A percentile compares a stretch with the other conserved stretches of the same genome.
These are phyloP conservation scores for Diaporthe humulicola DNA, from an alignment of 2,329 filamentous ascomycete species.

Conservation along the genomic window DNA sequence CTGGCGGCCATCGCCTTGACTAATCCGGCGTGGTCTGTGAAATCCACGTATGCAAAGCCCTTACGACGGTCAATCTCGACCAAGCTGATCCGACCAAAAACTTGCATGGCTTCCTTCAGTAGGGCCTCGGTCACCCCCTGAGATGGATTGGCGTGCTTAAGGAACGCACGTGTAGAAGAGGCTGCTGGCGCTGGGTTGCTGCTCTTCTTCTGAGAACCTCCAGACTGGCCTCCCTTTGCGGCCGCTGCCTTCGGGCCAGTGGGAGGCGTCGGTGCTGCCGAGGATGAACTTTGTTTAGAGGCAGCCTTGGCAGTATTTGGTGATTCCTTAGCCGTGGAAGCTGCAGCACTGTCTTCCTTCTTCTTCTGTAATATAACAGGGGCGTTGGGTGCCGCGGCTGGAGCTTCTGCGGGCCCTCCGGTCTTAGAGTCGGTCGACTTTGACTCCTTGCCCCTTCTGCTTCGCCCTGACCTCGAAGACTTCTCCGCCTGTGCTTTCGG, in stretches of 20 bases:
- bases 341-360: slow-evolving; percentile 45
- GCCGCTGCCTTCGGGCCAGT: slow-evolving; percentile 45
- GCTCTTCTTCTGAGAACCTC: slow-evolving; percentile 48
- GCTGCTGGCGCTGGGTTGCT: slow-evolving; percentile 49
- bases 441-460: slow-evolving; percentile 42
- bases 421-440: slow-evolving; percentile 42
- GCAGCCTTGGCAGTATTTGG: slow-evolving; percentile 35
- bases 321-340: slow-evolving; percentile 44
- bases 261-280: slow-evolving; percentile 42
- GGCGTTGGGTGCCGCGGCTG: slow-evolving; percentile 47
- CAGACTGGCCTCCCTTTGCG: slow-evolving; percentile 39
- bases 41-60: slow-evolving; percentile 94
- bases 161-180: slow-evolving; percentile 76
- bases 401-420: slow-evolving; percentile 44
- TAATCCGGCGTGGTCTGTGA: slow-evolving; percentile 78
- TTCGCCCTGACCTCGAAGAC: slow-evolving; percentile 41
- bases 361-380: slow-evolving; percentile 56
- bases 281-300: slow-evolving; percentile 44
- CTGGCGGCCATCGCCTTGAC: slow-evolving; percentile 86
- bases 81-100: slow-evolving; percentile 80
- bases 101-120: slow-evolving; percentile 79
- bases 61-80: slow-evolving; percentile 97
- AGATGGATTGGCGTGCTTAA: slow-evolving; percentile 88
- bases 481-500: slow-evolving; percentile 45
- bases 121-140: slow-evolving; percentile 90